Percentiles rank a stretch among this genome's conserved stretches.
Evolutionary conservation across 164 flowering plant genomes (phyloP).

Genomic region (Vitis rotundifolia): DNA sequence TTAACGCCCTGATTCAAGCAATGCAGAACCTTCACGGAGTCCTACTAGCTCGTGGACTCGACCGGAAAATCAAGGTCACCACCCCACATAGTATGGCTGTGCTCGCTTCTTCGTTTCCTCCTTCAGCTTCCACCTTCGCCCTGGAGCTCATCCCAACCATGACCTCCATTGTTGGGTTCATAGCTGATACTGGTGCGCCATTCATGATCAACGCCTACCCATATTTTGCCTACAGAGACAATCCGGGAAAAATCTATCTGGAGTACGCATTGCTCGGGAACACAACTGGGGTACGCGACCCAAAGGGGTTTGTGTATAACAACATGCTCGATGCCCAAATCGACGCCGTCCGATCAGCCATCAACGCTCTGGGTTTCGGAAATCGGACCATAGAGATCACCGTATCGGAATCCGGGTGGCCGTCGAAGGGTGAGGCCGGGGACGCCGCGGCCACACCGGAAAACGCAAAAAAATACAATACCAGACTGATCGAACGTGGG

Average conservation of each 20-base stretch:
- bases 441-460: constrained; percentile 53
- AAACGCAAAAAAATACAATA: constrained; percentile 58
- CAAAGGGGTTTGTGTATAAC: constrained; percentile 42
- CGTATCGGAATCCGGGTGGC: constrained; percentile 79
- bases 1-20: constrained; percentile 42
- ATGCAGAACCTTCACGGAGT: constrained; percentile 58
- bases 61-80: constrained; percentile 58
- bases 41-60: constrained; percentile 35
- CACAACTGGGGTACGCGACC: constrained; percentile 40
- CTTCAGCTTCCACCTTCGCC: constrained; percentile 54
- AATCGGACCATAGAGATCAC: constrained; percentile 36
- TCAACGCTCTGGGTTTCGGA: constrained; percentile 45
- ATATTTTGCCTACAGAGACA: constrained; percentile 61
- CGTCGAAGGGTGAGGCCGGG: constrained; percentile 52
- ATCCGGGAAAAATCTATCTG: constrained; percentile 38
- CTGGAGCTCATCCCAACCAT: constrained; percentile 29
- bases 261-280: constrained; percentile 57
- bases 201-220: constrained; percentile 78
- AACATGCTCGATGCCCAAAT: constrained; percentile 77
- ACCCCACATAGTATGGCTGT: constrained; percentile 69
- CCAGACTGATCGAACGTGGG: constrained; percentile 44
- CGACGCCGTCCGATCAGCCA: constrained; percentile 60
- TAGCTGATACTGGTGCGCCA: constrained; percentile 53
- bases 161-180: constrained; percentile 40
- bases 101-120: constrained; percentile 62